Conservation (phyloP, 305 asterid species). For the Fraxinus xanthoxyloides region DNA sequence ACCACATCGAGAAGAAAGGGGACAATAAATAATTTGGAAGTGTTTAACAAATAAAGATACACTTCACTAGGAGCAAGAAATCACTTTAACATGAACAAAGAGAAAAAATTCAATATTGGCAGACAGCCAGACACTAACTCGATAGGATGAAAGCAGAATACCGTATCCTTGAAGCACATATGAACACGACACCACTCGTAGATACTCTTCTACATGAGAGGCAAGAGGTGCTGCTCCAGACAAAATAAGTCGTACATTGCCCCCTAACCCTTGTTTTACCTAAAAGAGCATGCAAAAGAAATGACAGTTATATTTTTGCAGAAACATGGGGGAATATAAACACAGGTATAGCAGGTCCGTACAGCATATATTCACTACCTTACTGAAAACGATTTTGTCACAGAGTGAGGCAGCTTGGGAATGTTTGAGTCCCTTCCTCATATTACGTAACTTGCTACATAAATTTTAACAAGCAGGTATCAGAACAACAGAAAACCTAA, state of each 20-base stretch:
- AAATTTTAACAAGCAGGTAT: slow-evolving; percentile 10
- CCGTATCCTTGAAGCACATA: slow-evolving; percentile 95
- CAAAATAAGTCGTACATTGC: slow-evolving; percentile 69
- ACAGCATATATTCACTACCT: slow-evolving; percentile 41
- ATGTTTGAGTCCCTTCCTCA: slow-evolving; percentile 68
- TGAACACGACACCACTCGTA: slow-evolving; percentile 72
- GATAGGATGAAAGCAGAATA: slow-evolving; percentile 30
- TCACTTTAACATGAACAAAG: neutral
- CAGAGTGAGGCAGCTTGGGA: slow-evolving; percentile 63
- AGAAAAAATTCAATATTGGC: neutral
- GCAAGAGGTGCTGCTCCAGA: slow-evolving; percentile 98
- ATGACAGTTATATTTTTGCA: slow-evolving; percentile 16
- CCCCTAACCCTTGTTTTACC: slow-evolving; percentile 91
- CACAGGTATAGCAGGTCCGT: neutral
- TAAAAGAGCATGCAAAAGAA: slow-evolving; percentile 28
- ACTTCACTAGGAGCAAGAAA: neutral
- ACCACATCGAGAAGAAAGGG: neutral
- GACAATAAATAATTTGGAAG: neutral
- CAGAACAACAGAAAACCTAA: slow-evolving; percentile 18
- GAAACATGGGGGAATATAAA: slow-evolving; percentile 2
- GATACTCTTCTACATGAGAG: slow-evolving; percentile 75
- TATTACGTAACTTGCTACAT: slow-evolving; percentile 58
- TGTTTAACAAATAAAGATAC: neutral
- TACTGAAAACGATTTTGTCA: slow-evolving; percentile 73
- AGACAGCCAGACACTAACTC: neutral